A percentile compares a stretch with the other conserved stretches of the same genome.
phyloP scores from a whole-genome alignment of 2,329 filamentous ascomycete species.

The Fusarium armeniacum region DNA sequence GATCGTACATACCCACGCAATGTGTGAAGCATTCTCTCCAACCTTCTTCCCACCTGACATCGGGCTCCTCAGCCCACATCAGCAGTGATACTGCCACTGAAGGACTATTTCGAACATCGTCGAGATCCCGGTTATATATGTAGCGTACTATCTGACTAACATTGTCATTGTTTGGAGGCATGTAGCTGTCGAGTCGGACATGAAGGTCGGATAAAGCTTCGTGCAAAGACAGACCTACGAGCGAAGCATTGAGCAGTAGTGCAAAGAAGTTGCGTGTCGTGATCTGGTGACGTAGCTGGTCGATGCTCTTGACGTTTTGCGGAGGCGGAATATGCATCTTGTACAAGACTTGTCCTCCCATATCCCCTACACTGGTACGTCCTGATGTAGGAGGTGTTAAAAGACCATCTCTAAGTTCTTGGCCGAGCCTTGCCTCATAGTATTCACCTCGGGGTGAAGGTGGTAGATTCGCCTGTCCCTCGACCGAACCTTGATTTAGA shows the following conservation, averaged over 20 bases:
- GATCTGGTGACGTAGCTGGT: slow-evolving; percentile 70
- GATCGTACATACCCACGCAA: slow-evolving; percentile 72
- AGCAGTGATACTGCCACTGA: slow-evolving; percentile 72
- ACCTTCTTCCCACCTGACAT: slow-evolving; percentile 74
- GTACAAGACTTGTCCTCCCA: slow-evolving; percentile 70
- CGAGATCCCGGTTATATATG: slow-evolving; percentile 69
- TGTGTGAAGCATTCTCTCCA: slow-evolving; percentile 78
- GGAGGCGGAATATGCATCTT: slow-evolving; percentile 75
- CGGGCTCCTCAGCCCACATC: slow-evolving; percentile 74
- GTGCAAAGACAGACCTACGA: slow-evolving; percentile 74
- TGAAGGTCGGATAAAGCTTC: slow-evolving; percentile 75
- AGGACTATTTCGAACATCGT: slow-evolving; percentile 73
- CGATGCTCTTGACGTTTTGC: slow-evolving; percentile 60
- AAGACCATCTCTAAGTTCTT: slow-evolving; percentile 27
- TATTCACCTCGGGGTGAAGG: slow-evolving; percentile 59
- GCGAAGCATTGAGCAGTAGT: slow-evolving; percentile 72
- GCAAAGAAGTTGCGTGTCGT: slow-evolving; percentile 79
- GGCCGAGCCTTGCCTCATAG: slow-evolving; percentile 53
- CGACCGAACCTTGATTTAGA: slow-evolving; percentile 66
- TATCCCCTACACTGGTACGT: slow-evolving; percentile 52
- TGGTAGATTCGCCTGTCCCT: slow-evolving; percentile 57
- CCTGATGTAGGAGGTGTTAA: slow-evolving; percentile 59
- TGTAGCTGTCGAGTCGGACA: slow-evolving; percentile 70
- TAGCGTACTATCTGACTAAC: slow-evolving; percentile 73
- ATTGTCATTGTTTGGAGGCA: slow-evolving; percentile 69